Percentiles rank a stretch among this genome's conserved stretches.
Evolutionary conservation across 2,329 filamentous ascomycete species (phyloP).

Genomic region (Phaeosphaeriaceae sp.): DNA sequence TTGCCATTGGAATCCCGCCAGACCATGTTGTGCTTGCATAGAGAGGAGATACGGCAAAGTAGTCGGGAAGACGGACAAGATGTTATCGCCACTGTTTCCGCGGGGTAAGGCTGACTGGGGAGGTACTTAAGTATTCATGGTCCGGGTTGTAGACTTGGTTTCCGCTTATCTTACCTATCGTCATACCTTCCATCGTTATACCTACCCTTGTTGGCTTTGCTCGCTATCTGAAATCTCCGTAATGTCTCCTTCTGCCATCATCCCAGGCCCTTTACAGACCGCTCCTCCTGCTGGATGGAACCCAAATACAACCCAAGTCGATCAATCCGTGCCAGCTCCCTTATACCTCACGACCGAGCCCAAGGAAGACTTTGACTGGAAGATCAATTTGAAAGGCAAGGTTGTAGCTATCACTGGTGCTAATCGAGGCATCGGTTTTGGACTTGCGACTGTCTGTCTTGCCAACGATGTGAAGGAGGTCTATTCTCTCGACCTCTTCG

Average conservation of each 20-base stretch:
- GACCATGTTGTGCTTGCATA: neutral
- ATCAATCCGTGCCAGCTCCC: constrained; percentile 36
- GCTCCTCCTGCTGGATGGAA: constrained; percentile 21
- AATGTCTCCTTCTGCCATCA: constrained; percentile 41
- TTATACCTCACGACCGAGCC: constrained; percentile 52
- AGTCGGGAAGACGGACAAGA: constrained; percentile 7
- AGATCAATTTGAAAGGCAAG: constrained; percentile 53
- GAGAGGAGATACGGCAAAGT: neutral
- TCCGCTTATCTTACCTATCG: too few relatives aligned
- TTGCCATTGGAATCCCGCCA: constrained; percentile 2
- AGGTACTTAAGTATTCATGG: constrained; percentile 31
- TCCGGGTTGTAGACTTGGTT: constrained; percentile 7
- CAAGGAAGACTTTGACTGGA: constrained; percentile 53
- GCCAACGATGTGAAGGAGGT: constrained; percentile 55
- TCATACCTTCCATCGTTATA: constrained; percentile 8
- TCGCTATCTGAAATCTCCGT: constrained; percentile 3
- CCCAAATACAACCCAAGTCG: constrained; percentile 19
- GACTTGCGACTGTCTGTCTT: constrained; percentile 56
- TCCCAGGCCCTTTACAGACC: constrained; percentile 21
- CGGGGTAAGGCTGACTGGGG: constrained; percentile 13
- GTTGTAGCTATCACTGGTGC: constrained; percentile 43
- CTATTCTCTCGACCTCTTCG: constrained; percentile 58
- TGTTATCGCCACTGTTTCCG: constrained; percentile 16
- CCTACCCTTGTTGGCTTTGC: constrained; percentile 20
- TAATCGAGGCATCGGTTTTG: constrained; percentile 52